Evolutionary conservation across 257 asterid genomes (phyloP), one percentile per base, ranked within the genome.

Genomic region (Orobanche coerulescens): DNA sequence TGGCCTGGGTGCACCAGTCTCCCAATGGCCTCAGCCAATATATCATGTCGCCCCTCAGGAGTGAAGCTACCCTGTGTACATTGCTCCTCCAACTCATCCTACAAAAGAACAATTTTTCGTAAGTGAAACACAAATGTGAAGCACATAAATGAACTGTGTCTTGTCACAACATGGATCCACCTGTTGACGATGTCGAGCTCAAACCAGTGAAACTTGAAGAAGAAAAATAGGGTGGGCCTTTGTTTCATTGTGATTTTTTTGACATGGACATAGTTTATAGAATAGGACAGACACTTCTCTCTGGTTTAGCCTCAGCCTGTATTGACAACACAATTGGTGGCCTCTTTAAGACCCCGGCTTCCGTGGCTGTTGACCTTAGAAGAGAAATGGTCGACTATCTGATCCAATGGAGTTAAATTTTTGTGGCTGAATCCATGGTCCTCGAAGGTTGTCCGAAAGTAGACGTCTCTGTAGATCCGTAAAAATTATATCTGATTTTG

Each of bases 381-480:
- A 13, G 37, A n/a, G 59, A 52, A 28, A 52, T 52, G 59, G 59
- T 52, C 9, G 59, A 52, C 40, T 52, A 25, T 52, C 59, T 52
- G 1, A 52, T 28, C 19, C 59, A 52, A 26, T 9, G 59, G 33
- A 52, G 59, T 6, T 39, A 52, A 20, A 52, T 25, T 28, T 52
- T 24, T 12, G 59, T 52, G 22, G 59, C 59, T 4, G 59, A 52
- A 20, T 52, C 59, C 8, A 39, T 52, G 6, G 20, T 52, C 13
- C 39, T 52, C 4, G 22, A 52, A 6, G 59, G 59, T 1, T 39
- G 40, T 14, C 10, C 59, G 12, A 6, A 52, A 1, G 39, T 28
- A 1, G 40, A 52, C n/a, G 9, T 52, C 11, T 14, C 59, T 0
- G 59, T 1, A 15, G 59, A 52, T 20, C 59, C 59, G 0, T 24